phyloP scores from a whole-genome alignment of 306 rosid genomes.

The Ormosia semicastrata region DNA sequence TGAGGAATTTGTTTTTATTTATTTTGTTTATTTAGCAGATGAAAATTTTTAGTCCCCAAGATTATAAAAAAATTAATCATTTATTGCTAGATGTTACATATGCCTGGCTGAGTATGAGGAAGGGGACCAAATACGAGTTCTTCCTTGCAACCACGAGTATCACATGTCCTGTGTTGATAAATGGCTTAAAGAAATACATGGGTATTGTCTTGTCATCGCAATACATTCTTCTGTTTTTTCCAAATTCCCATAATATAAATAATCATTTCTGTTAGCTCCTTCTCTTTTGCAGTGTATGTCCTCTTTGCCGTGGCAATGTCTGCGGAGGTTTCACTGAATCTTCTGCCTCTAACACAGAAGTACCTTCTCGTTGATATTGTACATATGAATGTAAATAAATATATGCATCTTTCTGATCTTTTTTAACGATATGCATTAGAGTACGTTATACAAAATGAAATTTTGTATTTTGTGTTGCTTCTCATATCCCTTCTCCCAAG shows the following conservation, averaged over 20 bases:
- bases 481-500: neutral
- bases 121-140: slow-evolving; percentile 88
- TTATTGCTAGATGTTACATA: slow-evolving; percentile 74
- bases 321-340: slow-evolving; percentile 59
- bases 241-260: neutral
- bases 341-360: slow-evolving; percentile 43
- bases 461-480: slow-evolving; percentile 12
- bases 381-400: slow-evolving; percentile 52
- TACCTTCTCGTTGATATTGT: slow-evolving; percentile 58
- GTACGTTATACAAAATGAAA: neutral
- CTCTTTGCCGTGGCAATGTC: slow-evolving; percentile 94
- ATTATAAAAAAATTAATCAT: neutral
- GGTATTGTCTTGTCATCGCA: slow-evolving; percentile 43
- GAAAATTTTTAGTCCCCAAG: neutral
- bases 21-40: neutral
- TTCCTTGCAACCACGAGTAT: slow-evolving; percentile 91
- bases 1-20: neutral
- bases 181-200: slow-evolving; percentile 98
- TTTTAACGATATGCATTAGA: slow-evolving; percentile 17
- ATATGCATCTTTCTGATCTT: neutral
- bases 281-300: slow-evolving; percentile 70
- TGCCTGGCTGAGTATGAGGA: slow-evolving; percentile 96
- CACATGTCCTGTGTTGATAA: slow-evolving; percentile 91
- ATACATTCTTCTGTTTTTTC: neutral
- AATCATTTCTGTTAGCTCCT: neutral